Evolutionary conservation across 2,329 filamentous ascomycete genomes (phyloP).

Genomic region (Pseudocercospora vitis): DNA sequence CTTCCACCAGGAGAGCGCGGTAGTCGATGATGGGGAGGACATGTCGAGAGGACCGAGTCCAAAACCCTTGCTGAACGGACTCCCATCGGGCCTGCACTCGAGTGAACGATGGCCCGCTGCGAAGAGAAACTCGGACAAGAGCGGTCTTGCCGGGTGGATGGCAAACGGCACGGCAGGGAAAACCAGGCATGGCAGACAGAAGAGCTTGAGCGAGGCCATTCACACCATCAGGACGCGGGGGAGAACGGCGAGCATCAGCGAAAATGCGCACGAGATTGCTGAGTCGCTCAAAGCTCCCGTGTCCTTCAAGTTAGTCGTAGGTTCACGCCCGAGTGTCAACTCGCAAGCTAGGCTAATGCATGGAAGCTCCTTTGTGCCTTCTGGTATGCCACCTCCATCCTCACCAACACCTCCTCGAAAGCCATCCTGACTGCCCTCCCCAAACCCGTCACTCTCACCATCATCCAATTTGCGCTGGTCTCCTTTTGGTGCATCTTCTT

Average conservation of each 20-base stretch:
- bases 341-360: conserved; percentile 31
- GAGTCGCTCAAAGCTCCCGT: conserved; percentile 87
- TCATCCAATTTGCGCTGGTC: conserved; percentile 92
- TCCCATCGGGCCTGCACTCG: conserved; percentile 39
- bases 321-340: background rate
- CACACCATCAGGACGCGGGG: conserved; percentile 71
- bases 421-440: conserved; percentile 89
- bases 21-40: conserved; percentile 26
- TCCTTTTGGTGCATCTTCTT: conserved; percentile 81
- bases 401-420: conserved; percentile 98
- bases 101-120: conserved; percentile 63
- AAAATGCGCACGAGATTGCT: conserved; percentile 90
- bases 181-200: conserved; percentile 67
- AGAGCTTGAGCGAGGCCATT: conserved; percentile 87
- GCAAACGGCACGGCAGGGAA: conserved; percentile 41
- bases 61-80: conserved; percentile 34
- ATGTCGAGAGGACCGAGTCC: conserved; percentile 33
- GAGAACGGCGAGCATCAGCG: conserved; percentile 75
- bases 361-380: conserved; percentile 76
- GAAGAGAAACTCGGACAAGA: conserved; percentile 38
- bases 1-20: conserved; percentile 40
- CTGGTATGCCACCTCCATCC: conserved; percentile 93
- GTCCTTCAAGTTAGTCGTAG: conserved; percentile 82
- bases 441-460: conserved; percentile 85
- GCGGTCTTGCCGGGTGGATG: conserved; percentile 49